These are phyloP conservation scores for Xanthoceras sorbifolium DNA, from an alignment of 345 rosid species.

Conservation along the genomic window DNA sequence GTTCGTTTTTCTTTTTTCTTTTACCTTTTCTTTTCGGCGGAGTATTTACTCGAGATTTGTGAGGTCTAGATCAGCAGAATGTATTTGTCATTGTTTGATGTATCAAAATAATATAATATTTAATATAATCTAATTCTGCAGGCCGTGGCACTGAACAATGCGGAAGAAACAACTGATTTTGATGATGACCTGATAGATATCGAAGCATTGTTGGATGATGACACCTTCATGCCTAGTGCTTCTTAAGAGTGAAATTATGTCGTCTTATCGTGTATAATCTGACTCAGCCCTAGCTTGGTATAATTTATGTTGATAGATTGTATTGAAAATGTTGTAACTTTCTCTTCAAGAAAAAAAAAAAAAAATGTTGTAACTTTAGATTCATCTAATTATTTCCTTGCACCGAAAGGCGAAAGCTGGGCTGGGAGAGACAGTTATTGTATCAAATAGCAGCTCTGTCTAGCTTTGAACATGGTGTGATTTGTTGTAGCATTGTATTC, in stretches of 20 bases:
- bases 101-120: background rate
- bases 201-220: conserved; percentile 52
- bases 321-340: conserved; percentile 20
- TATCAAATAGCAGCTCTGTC: conserved; percentile 8
- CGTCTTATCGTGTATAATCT: conserved; percentile 11
- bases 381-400: background rate
- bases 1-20: background rate
- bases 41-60: background rate
- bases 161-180: conserved; percentile 43
- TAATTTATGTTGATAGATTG: background rate
- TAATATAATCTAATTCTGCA: conserved; percentile 19
- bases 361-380: background rate
- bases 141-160: conserved; percentile 40
- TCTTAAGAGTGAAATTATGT: conserved; percentile 27
- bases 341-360: too few species aligned
- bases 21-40: background rate
- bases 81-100: background rate
- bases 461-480: background rate
- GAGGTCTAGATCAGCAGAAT: background rate
- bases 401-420: background rate
- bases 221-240: conserved; percentile 47
- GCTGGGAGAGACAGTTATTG: background rate
- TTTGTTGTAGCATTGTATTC: background rate
- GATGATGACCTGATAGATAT: conserved; percentile 61
- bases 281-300: background rate